phyloP scores from a whole-genome alignment of 345 rosid species.

The Rhizophora apiculata region DNA sequence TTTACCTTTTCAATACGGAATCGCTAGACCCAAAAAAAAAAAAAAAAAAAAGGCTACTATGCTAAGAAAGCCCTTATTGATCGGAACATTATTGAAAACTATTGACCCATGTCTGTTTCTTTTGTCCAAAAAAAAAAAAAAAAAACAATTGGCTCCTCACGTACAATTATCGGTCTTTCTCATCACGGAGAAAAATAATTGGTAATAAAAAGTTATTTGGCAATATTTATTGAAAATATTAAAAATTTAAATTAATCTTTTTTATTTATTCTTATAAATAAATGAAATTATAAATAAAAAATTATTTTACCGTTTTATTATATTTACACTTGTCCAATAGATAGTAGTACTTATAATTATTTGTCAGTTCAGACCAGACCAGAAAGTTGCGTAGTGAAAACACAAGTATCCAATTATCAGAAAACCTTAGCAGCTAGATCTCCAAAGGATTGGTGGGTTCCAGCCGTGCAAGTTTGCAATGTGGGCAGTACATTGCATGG shows the following conservation, averaged over 20 bases:
- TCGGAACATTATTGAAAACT: not conserved
- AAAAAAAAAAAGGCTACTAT: no score
- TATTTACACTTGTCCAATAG: no score
- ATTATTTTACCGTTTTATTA: no score
- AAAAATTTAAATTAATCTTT: no score
- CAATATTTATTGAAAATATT: no score
- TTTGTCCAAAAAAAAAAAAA: not conserved
- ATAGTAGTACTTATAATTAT: no score
- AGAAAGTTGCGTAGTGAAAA: not conserved
- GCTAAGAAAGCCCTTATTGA: not conserved
- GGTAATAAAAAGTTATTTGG: no score
- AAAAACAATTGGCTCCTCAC: not conserved
- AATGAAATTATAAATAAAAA: no score
- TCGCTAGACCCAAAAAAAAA: no score
- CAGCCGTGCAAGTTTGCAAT: slow-evolving; percentile 16
- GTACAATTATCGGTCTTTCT: not conserved
- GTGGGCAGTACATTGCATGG: slow-evolving; percentile 21
- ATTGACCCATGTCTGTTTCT: not conserved
- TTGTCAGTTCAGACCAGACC: not conserved
- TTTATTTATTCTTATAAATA: no score
- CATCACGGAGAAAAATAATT: no score
- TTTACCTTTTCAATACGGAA: no score
- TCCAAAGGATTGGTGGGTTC: not conserved
- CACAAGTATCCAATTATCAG: not conserved
- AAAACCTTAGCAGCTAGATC: slow-evolving; percentile 6